Percentiles rank a stretch among this genome's conserved stretches.
These are phyloP conservation scores for Phytophthora quininea DNA, from an alignment of 352 stramenopile genomes.

Conservation along the genomic window DNA sequence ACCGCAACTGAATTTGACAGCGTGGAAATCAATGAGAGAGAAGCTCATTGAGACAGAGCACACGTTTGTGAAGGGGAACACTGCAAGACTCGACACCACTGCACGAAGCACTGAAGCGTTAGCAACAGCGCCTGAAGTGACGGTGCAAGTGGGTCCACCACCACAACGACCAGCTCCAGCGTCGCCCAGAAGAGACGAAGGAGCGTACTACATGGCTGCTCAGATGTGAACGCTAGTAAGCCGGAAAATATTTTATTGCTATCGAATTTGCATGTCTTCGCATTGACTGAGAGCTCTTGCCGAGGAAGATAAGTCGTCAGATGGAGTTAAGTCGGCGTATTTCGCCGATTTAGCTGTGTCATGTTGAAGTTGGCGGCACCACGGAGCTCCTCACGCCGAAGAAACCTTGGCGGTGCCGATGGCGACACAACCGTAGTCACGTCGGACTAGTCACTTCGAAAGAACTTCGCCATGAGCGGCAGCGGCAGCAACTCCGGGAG, in stretches of 20 bases:
- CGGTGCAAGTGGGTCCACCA: constrained; percentile 5
- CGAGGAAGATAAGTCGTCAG: too few relatives aligned
- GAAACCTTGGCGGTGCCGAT: background rate
- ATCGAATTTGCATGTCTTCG: background rate
- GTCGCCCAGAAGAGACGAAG: background rate
- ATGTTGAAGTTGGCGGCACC: too few relatives aligned
- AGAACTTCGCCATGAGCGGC: constrained; percentile 7
- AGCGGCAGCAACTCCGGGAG: constrained; percentile 11
- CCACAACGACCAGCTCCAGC: background rate
- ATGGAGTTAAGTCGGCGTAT: too few relatives aligned
- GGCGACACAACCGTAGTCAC: too few relatives aligned
- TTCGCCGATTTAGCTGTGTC: too few relatives aligned
- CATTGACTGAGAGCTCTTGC: too few relatives aligned
- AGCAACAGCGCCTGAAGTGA: constrained; percentile 17
- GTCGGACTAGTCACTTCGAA: background rate
- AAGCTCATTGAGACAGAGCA: constrained; percentile 55
- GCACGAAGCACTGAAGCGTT: constrained; percentile 8
- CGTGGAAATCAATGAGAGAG: constrained; percentile 59
- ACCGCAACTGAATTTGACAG: constrained; percentile 41
- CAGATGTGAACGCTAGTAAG: background rate
- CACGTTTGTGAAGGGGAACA: constrained; percentile 22
- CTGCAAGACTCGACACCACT: constrained; percentile 16
- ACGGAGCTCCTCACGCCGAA: too few relatives aligned
- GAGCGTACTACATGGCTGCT: constrained; percentile 22
- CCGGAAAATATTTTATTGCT: constrained; percentile 10